Base-by-base conservation (phyloP, 1,284 basidiomycete species). In the Ceratobasidium sp. region DNA sequence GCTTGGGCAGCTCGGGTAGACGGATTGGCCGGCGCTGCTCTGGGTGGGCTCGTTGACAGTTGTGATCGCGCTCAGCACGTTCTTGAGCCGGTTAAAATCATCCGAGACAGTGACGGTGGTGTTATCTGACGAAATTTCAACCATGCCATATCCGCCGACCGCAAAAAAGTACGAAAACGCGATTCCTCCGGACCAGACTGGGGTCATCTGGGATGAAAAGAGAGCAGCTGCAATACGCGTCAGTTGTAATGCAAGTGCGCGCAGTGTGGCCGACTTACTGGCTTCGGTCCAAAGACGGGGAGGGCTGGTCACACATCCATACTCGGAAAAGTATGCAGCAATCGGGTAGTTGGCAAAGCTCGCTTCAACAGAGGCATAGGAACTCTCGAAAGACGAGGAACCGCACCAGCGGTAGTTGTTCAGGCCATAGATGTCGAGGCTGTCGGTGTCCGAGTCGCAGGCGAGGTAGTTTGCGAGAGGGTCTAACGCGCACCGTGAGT, bases 311-410 rank as follows among this genome's bases (percentile, higher is more conserved):
- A 90, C 88, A 78, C 92, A 94, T 21, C 79, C 94, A 75, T 87
- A 97, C 84, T 97, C 94, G 79, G 92, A 92, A 82, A 96, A 93
- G 84, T 96, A 96, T 4, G 92, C 92, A 0, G 89, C 87, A 28
- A 96, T 87, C 69, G 93, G 92, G 79, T 91, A 89, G 74, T 80
- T 75, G 14, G 74, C 72, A 41, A 41, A 39, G 36, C 57, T 82
- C 4, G 73, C 52, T 32, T 81, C 86, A 72, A 84, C 85, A 52
- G 76, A 79, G 52, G 84, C 81, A 79, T 92, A 92, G 39, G 87
- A 85, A 16, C 76, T 80, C 71, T 84, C 76, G 78, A 89, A 89
- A 21, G 83, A 86, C 10, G 87, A 87, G 73, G 86, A 81, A 57
- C 93, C 93, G 80, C 93, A 95, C 92, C 92, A 96, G 77, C 77